Base-by-base conservation (phyloP, 768 basidiomycete species). In the Megacollybia marginata region DNA sequence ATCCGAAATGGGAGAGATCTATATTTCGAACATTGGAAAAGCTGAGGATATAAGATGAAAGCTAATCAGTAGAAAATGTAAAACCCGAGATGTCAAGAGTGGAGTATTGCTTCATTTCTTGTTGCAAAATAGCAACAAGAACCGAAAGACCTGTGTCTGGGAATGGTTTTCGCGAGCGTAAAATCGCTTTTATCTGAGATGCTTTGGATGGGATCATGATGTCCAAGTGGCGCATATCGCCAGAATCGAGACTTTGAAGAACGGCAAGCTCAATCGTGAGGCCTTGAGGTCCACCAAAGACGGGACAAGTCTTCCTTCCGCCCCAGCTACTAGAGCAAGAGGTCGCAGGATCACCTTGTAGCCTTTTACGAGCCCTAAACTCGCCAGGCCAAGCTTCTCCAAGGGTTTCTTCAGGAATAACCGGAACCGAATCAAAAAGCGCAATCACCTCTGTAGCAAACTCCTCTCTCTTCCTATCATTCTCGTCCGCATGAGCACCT, bases 141-240 rank as follows among this genome's bases (percentile, higher is more conserved):
- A 71, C 55, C 0, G 15, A n/a, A 8, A 67, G 2, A 2, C 52
- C 65, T 18, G 49, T 34, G 18, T 66, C 62, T 6, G 65, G 62
- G 48, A 67, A 60, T 2, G 64, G 59, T 12, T 48, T 44, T 23
- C 51, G 48, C 9, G 48, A n/a, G 9, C 51, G 59, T 2, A 70
- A 53, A 18, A 57, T 36, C 0, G 50, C 28, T 44, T 53, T 43
- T 9, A 68, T 57, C 9, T 44, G 47, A 5, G 44, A 18, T 0
- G 59, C 57, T 53, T 65, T 70, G 0, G 56, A 63, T 5, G 66
- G 64, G 19, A 66, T 23, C 31, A 69, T 32, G 3, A 55, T 53
- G 44, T 66, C 66, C 15, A 69, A 43, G 9, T 52, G 60, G 4
- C 47, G 48, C 0, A 52, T 59, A 35, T 66, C 57, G 9, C 54